These are phyloP conservation scores for Zychaea mexicana DNA, from an alignment of 371 early-diverging fungal species.

Conservation along the genomic window DNA sequence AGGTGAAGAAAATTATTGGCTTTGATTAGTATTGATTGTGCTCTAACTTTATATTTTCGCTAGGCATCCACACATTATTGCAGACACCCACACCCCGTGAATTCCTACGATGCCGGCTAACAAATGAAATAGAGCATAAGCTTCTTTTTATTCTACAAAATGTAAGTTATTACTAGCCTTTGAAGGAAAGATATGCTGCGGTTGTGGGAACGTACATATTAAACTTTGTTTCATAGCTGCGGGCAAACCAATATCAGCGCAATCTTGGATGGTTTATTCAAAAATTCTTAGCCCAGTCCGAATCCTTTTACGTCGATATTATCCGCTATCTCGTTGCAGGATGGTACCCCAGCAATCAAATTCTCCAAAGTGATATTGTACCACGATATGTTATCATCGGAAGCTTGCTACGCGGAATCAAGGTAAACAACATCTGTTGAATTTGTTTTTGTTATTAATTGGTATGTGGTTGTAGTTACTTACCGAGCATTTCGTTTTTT, in stretches of 20 bases:
- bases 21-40: neutral
- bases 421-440: slow-evolving; percentile 33
- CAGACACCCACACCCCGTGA: slow-evolving; percentile 65
- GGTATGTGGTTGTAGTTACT: neutral
- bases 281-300: slow-evolving; percentile 59
- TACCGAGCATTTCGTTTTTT: neutral
- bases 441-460: too few species aligned
- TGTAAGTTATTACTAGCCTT: slow-evolving; percentile 46
- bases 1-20: slow-evolving; percentile 23
- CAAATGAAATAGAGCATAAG: slow-evolving; percentile 75
- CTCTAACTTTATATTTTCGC: neutral
- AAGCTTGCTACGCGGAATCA: slow-evolving; percentile 60
- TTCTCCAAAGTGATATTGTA: slow-evolving; percentile 74
- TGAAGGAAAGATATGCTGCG: too few species aligned
- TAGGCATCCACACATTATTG: slow-evolving; percentile 50
- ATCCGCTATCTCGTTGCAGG: slow-evolving; percentile 80
- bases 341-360: slow-evolving; percentile 78
- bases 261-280: slow-evolving; percentile 73
- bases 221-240: slow-evolving; percentile 37
- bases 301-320: slow-evolving; percentile 66
- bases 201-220: too few species aligned
- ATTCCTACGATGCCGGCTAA: slow-evolving; percentile 63
- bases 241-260: slow-evolving; percentile 49
- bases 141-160: slow-evolving; percentile 71
- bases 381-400: slow-evolving; percentile 79